Evolutionary conservation across 2,329 filamentous ascomycete species (phyloP), one percentile per base, ranked within the genome.

Genomic region (Colletotrichum chlorophyti): DNA sequence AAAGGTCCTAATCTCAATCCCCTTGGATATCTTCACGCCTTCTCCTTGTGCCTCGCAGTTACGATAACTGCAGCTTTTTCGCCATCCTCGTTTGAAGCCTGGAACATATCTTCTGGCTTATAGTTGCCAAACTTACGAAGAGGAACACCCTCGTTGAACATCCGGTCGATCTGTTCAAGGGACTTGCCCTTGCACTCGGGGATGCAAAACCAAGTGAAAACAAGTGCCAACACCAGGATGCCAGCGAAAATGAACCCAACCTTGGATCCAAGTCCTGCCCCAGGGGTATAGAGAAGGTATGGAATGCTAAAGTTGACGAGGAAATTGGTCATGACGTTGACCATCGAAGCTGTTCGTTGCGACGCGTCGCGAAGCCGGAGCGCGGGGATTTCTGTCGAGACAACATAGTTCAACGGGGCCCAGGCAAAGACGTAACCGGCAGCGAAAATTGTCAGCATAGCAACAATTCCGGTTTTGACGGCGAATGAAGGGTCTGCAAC

Each of bases 371-470:
- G 47, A 26, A 61, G 53, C 11, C 48, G 32, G 24, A 58, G 53
- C 19, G 58, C 48, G 1, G 72, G 68, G 8, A 76, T 53, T 50
- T 76, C 74, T 7, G 73, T 69, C 0, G 69, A 66, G 46, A 76
- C 65, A 45, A 74, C 71, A 47, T 76, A 73, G 9, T 67, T 66
- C 1, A 74, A 54, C 5, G 72, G 74, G 3, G 68, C 72, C 70
- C 72, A 76, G 14, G 68, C 70, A 2, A 72, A 63, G 32, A 63
- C 62, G 55, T 70, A 73, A n/a, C 69, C 69, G 41, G 70, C 60
- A 23, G 59, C 62, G 29, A 69, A 75, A 10, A 77, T 35, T 24
- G 65, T 67, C 27, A 72, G 62, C 64, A 72, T 71, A 19, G 69
- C 69, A 8, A 76, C 67, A 21, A 75, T 71, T 11, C 65, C 67